Evolutionary conservation across 768 basidiomycete species (phyloP).

Genomic region (Lactifluus echinatus): DNA sequence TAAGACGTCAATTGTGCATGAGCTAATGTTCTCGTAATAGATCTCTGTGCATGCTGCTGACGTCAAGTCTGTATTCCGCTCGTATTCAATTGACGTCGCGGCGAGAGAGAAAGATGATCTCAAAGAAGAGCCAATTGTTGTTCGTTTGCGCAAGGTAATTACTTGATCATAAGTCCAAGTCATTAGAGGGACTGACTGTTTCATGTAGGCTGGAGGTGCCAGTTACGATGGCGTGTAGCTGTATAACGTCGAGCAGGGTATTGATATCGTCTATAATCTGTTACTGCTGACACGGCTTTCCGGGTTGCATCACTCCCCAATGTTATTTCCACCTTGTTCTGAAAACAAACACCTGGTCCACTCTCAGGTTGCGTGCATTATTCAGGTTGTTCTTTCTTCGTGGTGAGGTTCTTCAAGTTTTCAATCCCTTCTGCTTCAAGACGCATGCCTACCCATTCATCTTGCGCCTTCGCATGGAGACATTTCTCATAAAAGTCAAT

Average conservation of each 20-base stretch:
- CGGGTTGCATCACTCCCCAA: not conserved
- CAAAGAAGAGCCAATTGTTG: conserved; percentile 79
- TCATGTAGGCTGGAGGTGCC: conserved; percentile 68
- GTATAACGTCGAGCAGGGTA: not conserved
- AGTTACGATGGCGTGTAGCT: conserved; percentile 80
- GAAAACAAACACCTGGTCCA: not conserved
- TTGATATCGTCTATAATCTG: not conserved
- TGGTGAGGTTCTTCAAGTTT: conserved; percentile 43
- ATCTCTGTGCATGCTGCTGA: conserved; percentile 88
- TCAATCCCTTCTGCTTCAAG: conserved; percentile 62
- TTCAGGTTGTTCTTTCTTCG: not conserved
- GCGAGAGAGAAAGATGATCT: conserved; percentile 79
- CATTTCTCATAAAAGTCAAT: conserved; percentile 88
- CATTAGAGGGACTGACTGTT: conserved; percentile 13
- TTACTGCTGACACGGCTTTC: not conserved
- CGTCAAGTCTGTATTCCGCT: conserved; percentile 73
- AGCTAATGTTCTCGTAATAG: conserved; percentile 34
- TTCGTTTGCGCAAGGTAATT: conserved; percentile 70
- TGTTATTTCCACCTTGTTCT: not conserved
- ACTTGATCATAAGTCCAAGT: conserved; percentile 20
- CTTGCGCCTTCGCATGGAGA: conserved; percentile 68
- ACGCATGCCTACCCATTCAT: conserved; percentile 87
- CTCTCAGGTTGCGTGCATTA: not conserved
- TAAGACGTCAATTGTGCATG: not conserved
- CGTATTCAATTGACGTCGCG: conserved; percentile 81